Base-by-base conservation (phyloP, 306 rosid species). In the Prunus kanzakura region DNA sequence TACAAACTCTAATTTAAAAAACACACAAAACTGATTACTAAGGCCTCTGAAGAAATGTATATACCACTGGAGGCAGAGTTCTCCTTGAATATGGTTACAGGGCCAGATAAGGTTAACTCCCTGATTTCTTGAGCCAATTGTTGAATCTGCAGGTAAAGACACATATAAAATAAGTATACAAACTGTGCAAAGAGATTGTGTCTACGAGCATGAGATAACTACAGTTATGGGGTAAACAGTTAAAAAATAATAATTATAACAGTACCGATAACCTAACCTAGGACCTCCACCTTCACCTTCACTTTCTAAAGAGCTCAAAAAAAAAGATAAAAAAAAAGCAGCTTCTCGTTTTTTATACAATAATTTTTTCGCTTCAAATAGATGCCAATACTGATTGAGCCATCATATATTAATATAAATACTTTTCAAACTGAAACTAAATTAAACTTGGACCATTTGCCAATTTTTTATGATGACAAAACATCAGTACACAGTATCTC, bases 41-140 rank as follows among this genome's bases (percentile, higher is more conserved):
- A 67, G 15, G 57, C 57, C 72, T 65, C 15, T 27, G 66, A 61
- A 14, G 11, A 66, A n/a, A 70, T 47, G 65, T 62, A 62, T 83
- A 38, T 85, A 90, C 97, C 93, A 73, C 77, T 22, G 25, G 87
- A 87, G 50, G 88, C 57, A 64, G 89, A 78, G 64, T 76, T 84
- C 25, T 79, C 91, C 81, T 93, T 86, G 73, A 72, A 87, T 79
- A 90, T 78, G 10, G 88, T 85, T 55, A 87, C 88, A 75, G 94
- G 93, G 57, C 82, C 88, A 30, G 96, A 80, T 52, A 82, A 70
- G 20, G 91, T 67, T 82, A 93, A 65, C 86, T 90, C 96, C 80
- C 86, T 86, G 78, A 90, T 93, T 88, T 89, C 94, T 84, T 82
- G 88, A 25, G 98, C 86, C 78, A 89, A 80, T 66, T 93, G 89